A percentile compares a stretch with the other conserved stretches of the same genome.
phyloP scores from a whole-genome alignment of 129 eudicot genomes.

The Sambucus nigra region DNA sequence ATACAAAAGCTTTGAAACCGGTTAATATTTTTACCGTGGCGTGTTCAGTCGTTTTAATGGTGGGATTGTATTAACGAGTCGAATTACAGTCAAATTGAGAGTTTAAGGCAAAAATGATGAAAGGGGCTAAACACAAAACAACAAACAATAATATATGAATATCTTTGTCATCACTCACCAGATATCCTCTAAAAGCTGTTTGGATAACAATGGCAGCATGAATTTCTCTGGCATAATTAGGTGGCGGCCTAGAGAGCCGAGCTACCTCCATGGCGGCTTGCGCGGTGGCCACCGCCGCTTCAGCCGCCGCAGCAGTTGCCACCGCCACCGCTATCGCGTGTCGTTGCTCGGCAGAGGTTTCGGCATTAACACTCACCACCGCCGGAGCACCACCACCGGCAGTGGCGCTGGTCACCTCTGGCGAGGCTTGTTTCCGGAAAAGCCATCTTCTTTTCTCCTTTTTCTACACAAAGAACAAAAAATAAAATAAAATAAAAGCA shows the following conservation, averaged over 20 bases:
- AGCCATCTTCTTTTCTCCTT: slow-evolving; percentile 58
- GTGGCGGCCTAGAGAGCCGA: slow-evolving; percentile 25
- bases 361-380: background rate
- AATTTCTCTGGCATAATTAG: slow-evolving; percentile 24
- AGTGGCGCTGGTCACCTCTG: background rate
- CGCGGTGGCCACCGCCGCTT: slow-evolving; percentile 33
- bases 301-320: slow-evolving; percentile 47
- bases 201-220: slow-evolving; percentile 51
- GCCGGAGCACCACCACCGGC: background rate
- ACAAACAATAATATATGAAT: slow-evolving; percentile 11
- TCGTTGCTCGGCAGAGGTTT: slow-evolving; percentile 24
- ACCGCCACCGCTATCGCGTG: slow-evolving; percentile 53
- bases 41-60: too few species aligned
- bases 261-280: slow-evolving; percentile 55
- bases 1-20: too few species aligned
- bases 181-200: slow-evolving; percentile 72
- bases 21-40: too few species aligned
- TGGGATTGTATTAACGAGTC: too few species aligned
- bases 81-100: too few species aligned
- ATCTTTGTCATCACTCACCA: slow-evolving; percentile 43
- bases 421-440: slow-evolving; percentile 31
- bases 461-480: slow-evolving; percentile 27
- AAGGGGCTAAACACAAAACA: too few species aligned
- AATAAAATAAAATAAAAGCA: background rate
- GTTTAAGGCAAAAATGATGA: too few species aligned